A percentile compares a stretch with the other conserved stretches of the same genome.
Evolutionary conservation across 306 rosid species (phyloP).

Genomic region (Myrica gale): DNA sequence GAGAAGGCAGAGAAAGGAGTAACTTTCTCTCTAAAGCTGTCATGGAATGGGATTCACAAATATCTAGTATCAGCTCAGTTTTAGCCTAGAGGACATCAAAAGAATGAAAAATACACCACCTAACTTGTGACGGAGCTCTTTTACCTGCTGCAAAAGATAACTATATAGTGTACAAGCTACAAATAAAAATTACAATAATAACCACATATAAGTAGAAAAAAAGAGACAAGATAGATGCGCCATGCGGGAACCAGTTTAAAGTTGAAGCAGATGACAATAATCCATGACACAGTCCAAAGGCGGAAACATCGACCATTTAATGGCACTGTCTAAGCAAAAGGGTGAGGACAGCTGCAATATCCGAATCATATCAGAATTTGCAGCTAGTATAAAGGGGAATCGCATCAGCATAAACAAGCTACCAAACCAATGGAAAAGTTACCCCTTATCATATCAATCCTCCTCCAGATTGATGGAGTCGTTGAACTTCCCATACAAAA

Average conservation of each 20-base stretch:
- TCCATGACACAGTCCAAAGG: not conserved
- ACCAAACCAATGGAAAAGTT: not conserved
- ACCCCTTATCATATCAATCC: constrained; percentile 42
- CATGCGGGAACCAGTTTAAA: not conserved
- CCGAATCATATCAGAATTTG: not conserved
- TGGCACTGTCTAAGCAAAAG: not conserved
- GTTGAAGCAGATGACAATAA: not conserved
- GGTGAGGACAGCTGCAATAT: not conserved
- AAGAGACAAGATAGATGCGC: not conserved
- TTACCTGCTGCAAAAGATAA: no score
- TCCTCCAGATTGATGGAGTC: constrained; percentile 98
- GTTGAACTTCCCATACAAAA: constrained; percentile 84
- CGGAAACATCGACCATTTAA: not conserved
- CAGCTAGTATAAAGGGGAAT: not conserved
- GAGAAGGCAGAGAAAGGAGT: no score
- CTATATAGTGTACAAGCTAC: not conserved
- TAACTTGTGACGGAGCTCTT: not conserved
- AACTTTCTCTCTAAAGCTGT: no score
- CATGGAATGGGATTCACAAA: no score
- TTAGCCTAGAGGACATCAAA: not conserved
- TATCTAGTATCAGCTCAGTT: not conserved
- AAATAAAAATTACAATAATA: not conserved
- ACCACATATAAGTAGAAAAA: not conserved
- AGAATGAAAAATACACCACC: not conserved
- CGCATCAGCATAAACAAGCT: not conserved